phyloP scores from a whole-genome alignment of 345 rosid species.

The Linum lewisii region DNA sequence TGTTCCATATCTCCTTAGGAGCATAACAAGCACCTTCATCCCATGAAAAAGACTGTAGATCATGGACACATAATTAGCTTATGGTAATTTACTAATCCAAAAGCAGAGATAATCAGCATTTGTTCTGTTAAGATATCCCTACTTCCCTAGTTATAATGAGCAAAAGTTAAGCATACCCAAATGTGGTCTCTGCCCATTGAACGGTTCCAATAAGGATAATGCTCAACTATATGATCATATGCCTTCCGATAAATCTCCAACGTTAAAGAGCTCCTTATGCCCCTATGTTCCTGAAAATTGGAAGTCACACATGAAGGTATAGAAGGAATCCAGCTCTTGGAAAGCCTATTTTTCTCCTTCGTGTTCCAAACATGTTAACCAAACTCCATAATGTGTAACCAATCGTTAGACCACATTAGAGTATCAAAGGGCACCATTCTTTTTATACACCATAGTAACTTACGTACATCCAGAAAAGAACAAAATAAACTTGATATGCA shows the following conservation, averaged over 20 bases:
- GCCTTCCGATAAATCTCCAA: conserved; percentile 79
- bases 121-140: conserved; percentile 1
- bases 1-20: conserved; percentile 98
- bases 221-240: conserved; percentile 50
- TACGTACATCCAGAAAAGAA: too few species aligned
- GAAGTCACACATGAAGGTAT: conserved; percentile 4
- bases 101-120: background rate
- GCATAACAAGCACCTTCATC: conserved; percentile 99
- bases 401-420: too few species aligned
- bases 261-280: conserved; percentile 87
- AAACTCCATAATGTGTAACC: too few species aligned
- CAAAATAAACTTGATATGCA: too few species aligned
- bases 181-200: conserved; percentile 89
- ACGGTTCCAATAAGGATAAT: conserved; percentile 79
- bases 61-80: conserved; percentile 24
- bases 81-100: background rate
- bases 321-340: background rate
- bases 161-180: conserved; percentile 49
- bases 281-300: conserved; percentile 54
- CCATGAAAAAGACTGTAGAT: conserved; percentile 92
- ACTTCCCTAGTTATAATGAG: background rate
- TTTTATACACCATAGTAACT: too few species aligned
- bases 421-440: too few species aligned
- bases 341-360: too few species aligned
- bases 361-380: too few species aligned